Evolutionary conservation across 2,329 filamentous ascomycete genomes (phyloP).

Genomic region (Colletotrichum sp.): DNA sequence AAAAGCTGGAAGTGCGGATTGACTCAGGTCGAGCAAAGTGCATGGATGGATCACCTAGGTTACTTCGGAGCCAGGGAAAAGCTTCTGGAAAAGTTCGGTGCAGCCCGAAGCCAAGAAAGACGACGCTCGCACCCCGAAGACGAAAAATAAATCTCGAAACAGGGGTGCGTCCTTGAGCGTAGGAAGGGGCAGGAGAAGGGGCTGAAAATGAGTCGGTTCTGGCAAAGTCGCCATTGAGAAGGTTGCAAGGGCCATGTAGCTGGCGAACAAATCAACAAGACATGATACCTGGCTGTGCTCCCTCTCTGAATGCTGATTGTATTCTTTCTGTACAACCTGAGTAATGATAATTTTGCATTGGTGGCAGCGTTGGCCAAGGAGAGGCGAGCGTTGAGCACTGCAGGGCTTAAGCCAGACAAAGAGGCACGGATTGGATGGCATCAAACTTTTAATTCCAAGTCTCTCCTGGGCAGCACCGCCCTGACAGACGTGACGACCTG

Average conservation of each 20-base stretch:
- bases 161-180: slow-evolving; percentile 2
- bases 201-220: background rate
- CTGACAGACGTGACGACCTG: background rate
- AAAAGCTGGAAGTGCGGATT: background rate
- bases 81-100: background rate
- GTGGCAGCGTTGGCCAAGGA: background rate
- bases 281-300: background rate
- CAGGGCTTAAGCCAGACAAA: background rate
- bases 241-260: background rate
- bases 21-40: background rate
- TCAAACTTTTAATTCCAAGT: background rate
- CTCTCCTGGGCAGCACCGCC: background rate
- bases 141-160: slow-evolving; percentile 7
- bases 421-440: background rate
- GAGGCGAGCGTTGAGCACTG: background rate
- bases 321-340: background rate
- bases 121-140: background rate
- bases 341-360: background rate
- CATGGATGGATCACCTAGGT: background rate
- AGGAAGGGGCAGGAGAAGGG: slow-evolving; percentile 15
- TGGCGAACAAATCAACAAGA: background rate
- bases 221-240: background rate
- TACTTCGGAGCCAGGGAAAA: background rate
- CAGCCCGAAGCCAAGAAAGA: background rate
- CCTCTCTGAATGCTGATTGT: background rate